Percentiles rank a stretch among this genome's conserved stretches.
Evolutionary conservation across 2,329 filamentous ascomycete species (phyloP).

Genomic region (Clonostachys sp.): DNA sequence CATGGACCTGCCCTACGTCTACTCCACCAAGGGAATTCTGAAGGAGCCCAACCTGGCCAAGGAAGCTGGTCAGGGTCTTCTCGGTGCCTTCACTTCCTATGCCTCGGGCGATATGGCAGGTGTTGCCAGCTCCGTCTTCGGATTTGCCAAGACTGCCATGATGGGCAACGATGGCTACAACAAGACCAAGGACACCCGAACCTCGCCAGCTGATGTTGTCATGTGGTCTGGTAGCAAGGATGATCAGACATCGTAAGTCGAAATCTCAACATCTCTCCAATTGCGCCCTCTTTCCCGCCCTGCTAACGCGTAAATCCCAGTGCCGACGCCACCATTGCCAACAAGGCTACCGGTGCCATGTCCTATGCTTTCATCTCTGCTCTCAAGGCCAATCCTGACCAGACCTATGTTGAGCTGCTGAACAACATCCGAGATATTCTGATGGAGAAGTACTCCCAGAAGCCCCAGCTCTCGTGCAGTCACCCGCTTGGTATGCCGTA

Average conservation of each 20-base stretch:
- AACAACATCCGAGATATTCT: slow-evolving; percentile 94
- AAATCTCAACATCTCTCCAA: not conserved
- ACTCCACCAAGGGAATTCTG: slow-evolving; percentile 74
- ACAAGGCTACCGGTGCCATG: slow-evolving; percentile 95
- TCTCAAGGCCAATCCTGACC: slow-evolving; percentile 87
- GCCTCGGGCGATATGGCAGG: slow-evolving; percentile 78
- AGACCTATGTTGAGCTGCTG: slow-evolving; percentile 92
- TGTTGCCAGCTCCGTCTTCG: slow-evolving; percentile 75
- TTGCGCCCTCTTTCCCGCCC: slow-evolving; percentile 2
- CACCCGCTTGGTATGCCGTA: slow-evolving; percentile 79
- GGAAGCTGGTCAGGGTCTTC: slow-evolving; percentile 69
- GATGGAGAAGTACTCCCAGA: slow-evolving; percentile 82
- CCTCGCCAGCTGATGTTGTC: slow-evolving; percentile 89
- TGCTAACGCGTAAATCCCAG: slow-evolving; percentile 34
- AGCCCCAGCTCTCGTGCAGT: slow-evolving; percentile 93
- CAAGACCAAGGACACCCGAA: slow-evolving; percentile 82
- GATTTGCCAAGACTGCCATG: slow-evolving; percentile 83
- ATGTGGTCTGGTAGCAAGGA: slow-evolving; percentile 99
- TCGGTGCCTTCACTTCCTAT: slow-evolving; percentile 73
- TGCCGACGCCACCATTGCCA: slow-evolving; percentile 82
- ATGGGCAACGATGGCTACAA: slow-evolving; percentile 74
- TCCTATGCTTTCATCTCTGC: slow-evolving; percentile 94
- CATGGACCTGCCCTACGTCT: slow-evolving; percentile 74
- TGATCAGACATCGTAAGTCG: slow-evolving; percentile 71
- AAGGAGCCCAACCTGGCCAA: slow-evolving; percentile 80